Evolutionary conservation across 352 stramenopile species (phyloP).

Genomic region (Blastocystis sp.): DNA sequence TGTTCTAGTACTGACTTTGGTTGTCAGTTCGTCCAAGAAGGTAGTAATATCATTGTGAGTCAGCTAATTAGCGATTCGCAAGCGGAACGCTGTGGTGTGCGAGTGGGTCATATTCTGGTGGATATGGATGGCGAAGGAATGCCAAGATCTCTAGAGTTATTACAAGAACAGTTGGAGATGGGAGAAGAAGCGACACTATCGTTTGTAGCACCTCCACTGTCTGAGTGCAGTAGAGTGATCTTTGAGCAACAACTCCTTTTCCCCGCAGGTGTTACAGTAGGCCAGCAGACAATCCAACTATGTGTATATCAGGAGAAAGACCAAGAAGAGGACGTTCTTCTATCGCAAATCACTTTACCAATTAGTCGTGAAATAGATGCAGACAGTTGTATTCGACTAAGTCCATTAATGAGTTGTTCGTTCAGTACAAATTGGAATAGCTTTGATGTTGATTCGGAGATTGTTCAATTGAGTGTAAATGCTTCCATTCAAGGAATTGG

Average conservation of each 20-base stretch:
- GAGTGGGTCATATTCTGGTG: conserved; percentile 3
- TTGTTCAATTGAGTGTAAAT: not conserved
- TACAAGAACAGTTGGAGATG: not conserved
- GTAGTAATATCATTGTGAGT: not conserved
- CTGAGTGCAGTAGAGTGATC: not conserved
- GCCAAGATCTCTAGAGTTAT: not conserved
- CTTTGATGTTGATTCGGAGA: conserved; percentile 21
- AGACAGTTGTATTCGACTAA: not conserved
- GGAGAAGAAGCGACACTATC: not conserved
- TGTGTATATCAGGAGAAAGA: not conserved
- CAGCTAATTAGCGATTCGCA: not conserved
- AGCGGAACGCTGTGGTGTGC: not conserved
- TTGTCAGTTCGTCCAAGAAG: conserved; percentile 7
- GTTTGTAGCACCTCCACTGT: not conserved
- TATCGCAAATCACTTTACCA: not conserved
- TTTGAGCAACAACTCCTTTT: conserved; percentile 54
- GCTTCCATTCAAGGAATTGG: not conserved
- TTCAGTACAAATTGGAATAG: not conserved
- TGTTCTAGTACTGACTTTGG: not conserved
- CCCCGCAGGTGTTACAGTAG: conserved; percentile 30
- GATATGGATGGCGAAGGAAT: not conserved
- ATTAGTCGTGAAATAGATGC: conserved; percentile 24
- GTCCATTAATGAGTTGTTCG: not conserved
- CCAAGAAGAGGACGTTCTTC: not conserved
- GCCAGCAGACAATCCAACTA: not conserved